Evolutionary conservation across 176 grass and related monocot genomes (phyloP), one percentile per base, ranked within the genome.

Genomic region (Triticum monococcum): DNA sequence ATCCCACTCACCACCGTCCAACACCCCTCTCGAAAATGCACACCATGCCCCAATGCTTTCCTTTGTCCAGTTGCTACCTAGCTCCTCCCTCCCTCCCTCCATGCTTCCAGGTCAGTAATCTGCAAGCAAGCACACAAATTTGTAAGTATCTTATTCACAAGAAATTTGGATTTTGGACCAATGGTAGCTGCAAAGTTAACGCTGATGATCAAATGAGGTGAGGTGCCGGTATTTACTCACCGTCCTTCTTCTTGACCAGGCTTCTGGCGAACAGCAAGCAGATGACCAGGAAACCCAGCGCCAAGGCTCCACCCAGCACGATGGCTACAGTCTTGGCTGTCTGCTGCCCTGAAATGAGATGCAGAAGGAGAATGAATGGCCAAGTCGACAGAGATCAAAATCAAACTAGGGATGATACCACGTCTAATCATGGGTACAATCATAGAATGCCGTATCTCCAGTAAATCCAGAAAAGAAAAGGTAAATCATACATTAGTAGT

Each of bases 261-360:
- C 81, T 94, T 71, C 89, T 87, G 30, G 89, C 92, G 69, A 99
- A 99, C n/a, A 99, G 89, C 87, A 99, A 91, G 87, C 97, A 99
- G 77, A 99, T 96, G 65, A 96, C 97, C 32, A 99, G 52, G 83
- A 99, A 99, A 16, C 92, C 97, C 43, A 99, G 54, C 10, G 89
- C 94, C 77, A 95, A 89, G 4, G 97, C 97, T 64, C 90, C 92
- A 46, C 97, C 97, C 6, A 99, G 89, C 87, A 99, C 97, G 82
- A 99, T 99, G 85, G 97, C 97, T 65, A 99, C 97, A 63, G 97
- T 99, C 86, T 91, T 96, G 4, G 84, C 88, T 86, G 97, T 99
- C 84, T 94, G 92, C 89, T 94, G 92, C 32, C 90, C 95, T 97
- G 88, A 59, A 32, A 79, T 18, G 14, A 33, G 50, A 56, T 85